A percentile compares a stretch with the other conserved stretches of the same genome.
Evolutionary conservation across 768 basidiomycete species (phyloP).

Genomic region (Macrolepiota fuliginosa): DNA sequence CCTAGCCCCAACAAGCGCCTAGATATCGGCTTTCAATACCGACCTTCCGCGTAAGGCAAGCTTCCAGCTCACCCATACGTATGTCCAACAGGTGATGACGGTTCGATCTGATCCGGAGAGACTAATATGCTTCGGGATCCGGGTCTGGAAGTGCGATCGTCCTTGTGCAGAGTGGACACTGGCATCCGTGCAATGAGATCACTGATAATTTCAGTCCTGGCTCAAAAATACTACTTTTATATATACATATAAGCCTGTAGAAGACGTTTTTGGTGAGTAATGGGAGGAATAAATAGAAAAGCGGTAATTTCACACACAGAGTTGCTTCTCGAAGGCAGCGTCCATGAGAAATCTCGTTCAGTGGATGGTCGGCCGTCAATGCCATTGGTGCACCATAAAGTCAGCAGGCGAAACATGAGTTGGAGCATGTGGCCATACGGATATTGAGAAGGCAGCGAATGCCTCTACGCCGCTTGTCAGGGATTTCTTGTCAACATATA

Average conservation of each 20-base stretch:
- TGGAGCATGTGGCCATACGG: not conserved
- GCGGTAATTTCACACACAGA: not conserved
- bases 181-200: not conserved
- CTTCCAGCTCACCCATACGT: not conserved
- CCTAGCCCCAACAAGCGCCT: not conserved
- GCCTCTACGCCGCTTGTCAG: not conserved
- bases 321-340: slow-evolving; percentile 4
- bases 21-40: not conserved
- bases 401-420: slow-evolving; percentile 11
- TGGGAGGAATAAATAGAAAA: not conserved
- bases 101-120: not conserved
- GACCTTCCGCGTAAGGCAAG: not conserved
- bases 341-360: not conserved
- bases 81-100: not conserved
- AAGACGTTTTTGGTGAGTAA: not conserved
- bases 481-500: not conserved
- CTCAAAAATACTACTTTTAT: not conserved
- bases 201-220: not conserved
- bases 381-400: not conserved
- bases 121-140: not conserved
- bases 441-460: not conserved
- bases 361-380: not conserved
- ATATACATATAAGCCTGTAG: not conserved
- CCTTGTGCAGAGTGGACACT: not conserved
- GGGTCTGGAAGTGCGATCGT: not conserved